phyloP scores from a whole-genome alignment of 495 filamentous ascomycete species.

The Aspergillus haitiensis region DNA sequence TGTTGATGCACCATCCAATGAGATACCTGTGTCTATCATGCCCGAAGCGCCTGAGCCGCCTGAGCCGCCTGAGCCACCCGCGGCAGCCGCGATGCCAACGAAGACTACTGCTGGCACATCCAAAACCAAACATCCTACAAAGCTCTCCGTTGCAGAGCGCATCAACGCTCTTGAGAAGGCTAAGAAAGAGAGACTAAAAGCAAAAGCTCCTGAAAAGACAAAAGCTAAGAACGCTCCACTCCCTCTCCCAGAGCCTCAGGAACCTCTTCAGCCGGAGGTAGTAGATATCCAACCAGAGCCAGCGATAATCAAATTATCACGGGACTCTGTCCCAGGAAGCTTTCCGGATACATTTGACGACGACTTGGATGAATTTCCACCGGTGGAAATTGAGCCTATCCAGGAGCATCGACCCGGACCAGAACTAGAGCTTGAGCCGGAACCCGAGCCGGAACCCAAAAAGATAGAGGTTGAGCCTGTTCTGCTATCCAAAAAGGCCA shows the following conservation, averaged over 20 bases:
- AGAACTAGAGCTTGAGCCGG: constrained; percentile 13
- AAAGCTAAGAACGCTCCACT: constrained; percentile 28
- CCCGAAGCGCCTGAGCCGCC: constrained; percentile 33
- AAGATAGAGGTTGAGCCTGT: constrained; percentile 9
- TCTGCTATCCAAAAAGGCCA: constrained; percentile 21
- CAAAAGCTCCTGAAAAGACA: constrained; percentile 31
- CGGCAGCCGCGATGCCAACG: constrained; percentile 35
- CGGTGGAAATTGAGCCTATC: constrained; percentile 19
- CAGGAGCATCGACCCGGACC: constrained; percentile 13
- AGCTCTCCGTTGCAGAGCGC: constrained; percentile 48
- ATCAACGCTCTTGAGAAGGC: constrained; percentile 49
- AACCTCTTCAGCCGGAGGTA: constrained; percentile 19
- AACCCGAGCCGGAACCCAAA: constrained; percentile 17
- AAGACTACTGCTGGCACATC: constrained; percentile 32
- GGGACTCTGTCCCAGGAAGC: constrained; percentile 44
- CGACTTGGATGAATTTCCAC: constrained; percentile 22
- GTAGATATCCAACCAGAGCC: constrained; percentile 27
- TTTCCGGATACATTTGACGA: constrained; percentile 39
- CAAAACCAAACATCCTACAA: constrained; percentile 45
- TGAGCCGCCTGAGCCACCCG: constrained; percentile 35
- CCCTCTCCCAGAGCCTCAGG: constrained; percentile 22
- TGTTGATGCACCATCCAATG: constrained; percentile 33
- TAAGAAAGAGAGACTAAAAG: constrained; percentile 44
- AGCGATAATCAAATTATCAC: constrained; percentile 28
- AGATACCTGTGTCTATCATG: constrained; percentile 13